Base-by-base conservation (phyloP, 768 basidiomycete genomes). In the Sporobolomyces pararoseus region DNA sequence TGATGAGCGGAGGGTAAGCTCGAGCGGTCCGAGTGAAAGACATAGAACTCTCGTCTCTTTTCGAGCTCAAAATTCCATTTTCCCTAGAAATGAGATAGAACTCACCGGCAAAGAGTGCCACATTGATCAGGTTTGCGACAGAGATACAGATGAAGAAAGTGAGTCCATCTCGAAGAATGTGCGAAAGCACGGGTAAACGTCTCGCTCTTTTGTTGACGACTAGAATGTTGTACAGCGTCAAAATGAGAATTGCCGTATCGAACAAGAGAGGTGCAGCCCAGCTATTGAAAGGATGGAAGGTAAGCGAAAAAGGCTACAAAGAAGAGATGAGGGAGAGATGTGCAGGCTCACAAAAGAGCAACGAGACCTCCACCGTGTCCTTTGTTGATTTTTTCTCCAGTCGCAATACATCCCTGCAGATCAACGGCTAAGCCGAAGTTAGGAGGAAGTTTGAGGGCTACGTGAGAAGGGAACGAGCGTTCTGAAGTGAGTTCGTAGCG, bases 31-130 rank as follows among this genome's bases (percentile, higher is more conserved):
- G n/a, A n/a, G n/a, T n/a, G n/a, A n/a, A n/a, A n/a, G n/a, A n/a
- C n/a, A n/a, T n/a, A 17, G 16, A 34, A 27, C 39, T 42, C 39
- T 17, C 39, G 39, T 42, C 9, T 9, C 39, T 42, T 17, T 9
- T 42, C 39, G 39, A 42, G 39, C n/a, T n/a, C n/a, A n/a, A n/a
- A n/a, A n/a, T n/a, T n/a, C n/a, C n/a, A n/a, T n/a, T n/a, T n/a
- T n/a, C n/a, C n/a, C n/a, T n/a, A n/a, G n/a, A n/a, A n/a, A n/a
- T n/a, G n/a, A n/a, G n/a, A n/a, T 42, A 42, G 17, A 17, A 42
- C 58, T 12, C 58, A 60, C 58, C 27, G 32, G 58, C 58, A 27
- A 46, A 60, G 27, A 60, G 58, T 23, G 35, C 58, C 27, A 60
- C 58, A 31, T 60, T 60, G 25, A 32, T 27, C 2, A 60, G 29